phyloP scores from a whole-genome alignment of 352 stramenopile genomes.

The Pythium sukuiense region DNA sequence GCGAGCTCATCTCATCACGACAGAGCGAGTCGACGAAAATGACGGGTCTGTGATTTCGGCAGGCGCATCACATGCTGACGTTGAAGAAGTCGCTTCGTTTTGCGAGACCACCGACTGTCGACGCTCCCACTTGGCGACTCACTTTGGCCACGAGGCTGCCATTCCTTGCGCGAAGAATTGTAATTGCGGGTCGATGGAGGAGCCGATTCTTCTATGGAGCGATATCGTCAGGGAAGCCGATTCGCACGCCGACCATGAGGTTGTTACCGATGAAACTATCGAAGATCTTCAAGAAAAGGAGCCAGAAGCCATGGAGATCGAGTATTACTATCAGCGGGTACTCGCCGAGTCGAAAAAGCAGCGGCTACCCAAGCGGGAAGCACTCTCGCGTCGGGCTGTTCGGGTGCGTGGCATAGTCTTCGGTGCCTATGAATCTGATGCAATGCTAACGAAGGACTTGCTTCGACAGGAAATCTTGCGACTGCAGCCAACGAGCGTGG shows the following conservation, averaged over 20 bases:
- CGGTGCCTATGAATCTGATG: not conserved
- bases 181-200: slow-evolving; percentile 48
- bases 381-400: slow-evolving; percentile 49
- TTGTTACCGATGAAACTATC: not conserved
- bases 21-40: slow-evolving; percentile 32
- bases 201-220: slow-evolving; percentile 20
- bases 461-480: slow-evolving; percentile 48
- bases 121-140: slow-evolving; percentile 53
- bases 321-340: slow-evolving; percentile 68
- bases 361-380: slow-evolving; percentile 56
- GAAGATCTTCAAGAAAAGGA: slow-evolving; percentile 1
- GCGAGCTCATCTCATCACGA: slow-evolving; percentile 49
- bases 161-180: slow-evolving; percentile 35
- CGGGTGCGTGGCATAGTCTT: slow-evolving; percentile 29
- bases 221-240: not conserved
- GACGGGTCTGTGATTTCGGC: slow-evolving; percentile 26
- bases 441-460: not conserved
- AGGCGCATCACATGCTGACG: slow-evolving; percentile 40
- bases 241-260: not conserved
- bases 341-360: slow-evolving; percentile 40
- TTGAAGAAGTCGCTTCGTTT: slow-evolving; percentile 57
- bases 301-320: slow-evolving; percentile 22
- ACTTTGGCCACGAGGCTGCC: slow-evolving; percentile 25
- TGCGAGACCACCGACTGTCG: slow-evolving; percentile 59
- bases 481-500: slow-evolving; percentile 35